Evolutionary conservation across 805 yeast genomes (phyloP).

Genomic region (Sugiyamaella floridensis): DNA sequence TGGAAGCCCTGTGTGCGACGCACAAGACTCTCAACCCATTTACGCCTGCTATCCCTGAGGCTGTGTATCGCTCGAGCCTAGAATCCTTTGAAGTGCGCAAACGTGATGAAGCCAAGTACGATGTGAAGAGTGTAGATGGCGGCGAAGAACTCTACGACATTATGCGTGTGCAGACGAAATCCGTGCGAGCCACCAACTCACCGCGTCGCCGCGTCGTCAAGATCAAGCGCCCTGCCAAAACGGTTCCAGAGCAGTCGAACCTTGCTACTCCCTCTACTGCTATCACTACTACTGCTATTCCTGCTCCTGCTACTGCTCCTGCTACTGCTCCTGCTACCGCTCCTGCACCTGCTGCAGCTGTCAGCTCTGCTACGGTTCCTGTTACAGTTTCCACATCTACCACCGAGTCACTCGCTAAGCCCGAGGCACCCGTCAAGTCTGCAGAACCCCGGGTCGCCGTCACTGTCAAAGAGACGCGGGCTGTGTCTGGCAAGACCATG

Average conservation of each 20-base stretch:
- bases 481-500: background rate
- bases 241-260: background rate
- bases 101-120: constrained; percentile 13
- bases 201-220: constrained; percentile 29
- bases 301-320: background rate
- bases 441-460: too few species aligned
- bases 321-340: background rate
- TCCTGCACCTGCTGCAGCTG: background rate
- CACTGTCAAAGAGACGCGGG: background rate
- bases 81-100: constrained; percentile 22
- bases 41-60: constrained; percentile 50
- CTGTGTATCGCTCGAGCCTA: constrained; percentile 51
- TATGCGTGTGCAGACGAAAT: constrained; percentile 11
- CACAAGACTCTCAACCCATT: constrained; percentile 75
- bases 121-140: constrained; percentile 9
- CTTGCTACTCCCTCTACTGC: background rate
- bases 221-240: constrained; percentile 9
- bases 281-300: background rate
- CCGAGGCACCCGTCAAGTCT: background rate
- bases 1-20: constrained; percentile 62
- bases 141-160: constrained; percentile 15
- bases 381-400: background rate
- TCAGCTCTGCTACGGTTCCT: background rate
- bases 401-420: background rate
- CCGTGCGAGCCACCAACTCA: background rate